These are phyloP conservation scores for Aureobasidium sp. DNA, from an alignment of 2,329 filamentous ascomycete genomes.

Conservation along the genomic window DNA sequence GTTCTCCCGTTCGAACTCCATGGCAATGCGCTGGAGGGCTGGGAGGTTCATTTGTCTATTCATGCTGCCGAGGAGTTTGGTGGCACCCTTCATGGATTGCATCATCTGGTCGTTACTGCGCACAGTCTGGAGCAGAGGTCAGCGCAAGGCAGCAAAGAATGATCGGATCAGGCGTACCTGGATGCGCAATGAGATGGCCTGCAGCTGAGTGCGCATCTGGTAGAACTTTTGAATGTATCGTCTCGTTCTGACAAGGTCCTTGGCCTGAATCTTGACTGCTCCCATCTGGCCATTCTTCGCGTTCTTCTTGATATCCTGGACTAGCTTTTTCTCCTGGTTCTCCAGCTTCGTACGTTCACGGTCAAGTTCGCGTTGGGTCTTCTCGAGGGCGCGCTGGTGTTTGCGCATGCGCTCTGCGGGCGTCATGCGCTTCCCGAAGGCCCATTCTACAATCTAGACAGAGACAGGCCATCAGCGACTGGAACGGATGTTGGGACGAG, in stretches of 20 bases:
- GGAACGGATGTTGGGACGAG: background rate
- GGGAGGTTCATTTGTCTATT: slow-evolving; percentile 97
- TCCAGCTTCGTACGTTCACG: slow-evolving; percentile 92
- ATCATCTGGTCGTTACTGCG: slow-evolving; percentile 99
- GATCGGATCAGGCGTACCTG: slow-evolving; percentile 54
- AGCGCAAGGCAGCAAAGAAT: background rate
- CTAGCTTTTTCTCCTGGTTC: slow-evolving; percentile 96
- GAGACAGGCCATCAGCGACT: background rate
- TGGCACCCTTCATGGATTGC: slow-evolving; percentile 98
- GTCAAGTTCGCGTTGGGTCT: slow-evolving; percentile 93
- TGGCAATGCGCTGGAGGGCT: slow-evolving; percentile 87
- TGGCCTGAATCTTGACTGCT: slow-evolving; percentile 97
- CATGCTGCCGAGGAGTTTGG: slow-evolving; percentile 88
- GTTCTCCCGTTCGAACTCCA: slow-evolving; percentile 98
- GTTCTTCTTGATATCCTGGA: slow-evolving; percentile 94
- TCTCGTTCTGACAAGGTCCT: slow-evolving; percentile 87
- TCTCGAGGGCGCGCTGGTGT: slow-evolving; percentile 92
- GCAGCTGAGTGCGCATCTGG: slow-evolving; percentile 91
- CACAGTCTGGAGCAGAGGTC: slow-evolving; percentile 58
- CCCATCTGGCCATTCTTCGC: slow-evolving; percentile 98
- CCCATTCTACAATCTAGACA: slow-evolving; percentile 90
- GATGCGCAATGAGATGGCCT: slow-evolving; percentile 89
- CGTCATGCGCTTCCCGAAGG: slow-evolving; percentile 98
- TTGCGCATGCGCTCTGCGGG: slow-evolving; percentile 78
- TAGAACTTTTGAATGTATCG: slow-evolving; percentile 98